Evolutionary conservation across 2,329 filamentous ascomycete species (phyloP).

Genomic region (Phoma sp.): DNA sequence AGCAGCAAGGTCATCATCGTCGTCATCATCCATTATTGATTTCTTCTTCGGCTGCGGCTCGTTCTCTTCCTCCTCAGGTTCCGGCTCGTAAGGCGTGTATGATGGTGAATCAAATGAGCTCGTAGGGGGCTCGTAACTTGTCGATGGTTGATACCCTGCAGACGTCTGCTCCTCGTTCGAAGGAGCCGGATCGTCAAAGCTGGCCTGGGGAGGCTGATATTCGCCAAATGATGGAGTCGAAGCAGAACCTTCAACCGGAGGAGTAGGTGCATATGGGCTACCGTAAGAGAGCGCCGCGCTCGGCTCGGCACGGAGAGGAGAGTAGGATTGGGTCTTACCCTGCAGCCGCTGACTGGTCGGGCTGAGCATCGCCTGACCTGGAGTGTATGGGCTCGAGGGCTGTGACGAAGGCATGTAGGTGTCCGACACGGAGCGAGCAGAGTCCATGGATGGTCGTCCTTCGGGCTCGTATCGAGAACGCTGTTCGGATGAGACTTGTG

Average conservation of each 20-base stretch:
- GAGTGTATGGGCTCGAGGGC: conserved; percentile 38
- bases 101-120: conserved; percentile 39
- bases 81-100: conserved; percentile 59
- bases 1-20: conserved; percentile 69
- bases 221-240: conserved; percentile 35
- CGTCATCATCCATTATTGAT: conserved; percentile 82
- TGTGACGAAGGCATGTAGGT: conserved; percentile 39
- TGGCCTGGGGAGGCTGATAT: conserved; percentile 36
- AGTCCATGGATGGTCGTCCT: conserved; percentile 50
- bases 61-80: conserved; percentile 58
- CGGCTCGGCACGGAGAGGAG: conserved; percentile 40
- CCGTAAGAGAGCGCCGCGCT: conserved; percentile 35
- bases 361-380: conserved; percentile 41
- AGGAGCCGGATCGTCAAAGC: conserved; percentile 29
- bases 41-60: conserved; percentile 67
- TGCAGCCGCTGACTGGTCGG: conserved; percentile 34
- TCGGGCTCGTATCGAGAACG: conserved; percentile 58
- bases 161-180: conserved; percentile 20
- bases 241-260: conserved; percentile 29
- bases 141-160: conserved; percentile 32
- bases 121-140: conserved; percentile 45
- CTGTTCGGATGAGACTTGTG: conserved; percentile 60
- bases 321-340: conserved; percentile 42
- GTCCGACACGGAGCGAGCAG: conserved; percentile 41
- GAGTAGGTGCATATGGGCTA: conserved; percentile 41